phyloP scores from a whole-genome alignment of 805 yeast genomes.

The Wickerhamiella dianesei region DNA sequence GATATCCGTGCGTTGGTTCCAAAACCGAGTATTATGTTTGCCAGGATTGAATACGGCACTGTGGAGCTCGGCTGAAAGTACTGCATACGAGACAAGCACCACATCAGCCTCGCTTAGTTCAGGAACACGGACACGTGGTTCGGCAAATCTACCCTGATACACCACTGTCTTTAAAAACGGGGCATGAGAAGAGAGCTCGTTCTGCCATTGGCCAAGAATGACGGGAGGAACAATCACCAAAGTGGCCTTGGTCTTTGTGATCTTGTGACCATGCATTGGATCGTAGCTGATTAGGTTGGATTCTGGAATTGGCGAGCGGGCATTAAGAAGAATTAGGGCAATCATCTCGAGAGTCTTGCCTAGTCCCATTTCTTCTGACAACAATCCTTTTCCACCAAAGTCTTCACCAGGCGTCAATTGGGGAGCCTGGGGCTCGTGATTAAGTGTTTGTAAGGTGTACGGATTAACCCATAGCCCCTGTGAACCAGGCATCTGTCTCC shows the following conservation, averaged over 20 bases:
- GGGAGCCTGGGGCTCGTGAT: conserved; percentile 5
- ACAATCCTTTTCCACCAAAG: conserved; percentile 43
- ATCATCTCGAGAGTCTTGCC: conserved; percentile 87
- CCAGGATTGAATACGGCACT: conserved; percentile 61
- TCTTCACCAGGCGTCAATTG: conserved; percentile 1
- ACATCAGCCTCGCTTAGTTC: conserved; percentile 52
- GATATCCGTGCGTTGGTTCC: conserved; percentile 9
- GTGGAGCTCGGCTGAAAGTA: conserved; percentile 62
- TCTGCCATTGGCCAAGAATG: conserved; percentile 73
- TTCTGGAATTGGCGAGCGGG: conserved; percentile 28
- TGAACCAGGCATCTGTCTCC: conserved; percentile 13
- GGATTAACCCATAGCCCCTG: conserved; percentile 22
- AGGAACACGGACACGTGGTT: conserved; percentile 29
- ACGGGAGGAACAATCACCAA: conserved; percentile 78
- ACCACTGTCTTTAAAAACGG: conserved; percentile 47
- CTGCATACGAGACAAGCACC: conserved; percentile 64
- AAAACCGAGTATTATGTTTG: conserved; percentile 25
- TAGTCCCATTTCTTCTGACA: conserved; percentile 95
- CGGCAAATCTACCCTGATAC: conserved; percentile 42
- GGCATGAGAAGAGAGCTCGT: conserved; percentile 49
- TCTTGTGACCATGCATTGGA: conserved; percentile 32
- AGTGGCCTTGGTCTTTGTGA: conserved; percentile 51
- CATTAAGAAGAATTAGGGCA: conserved; percentile 49
- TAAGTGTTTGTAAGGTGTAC: conserved; percentile 8
- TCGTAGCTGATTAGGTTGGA: conserved; percentile 24